Percentiles rank a stretch among this genome's conserved stretches.
Conservation (phyloP, 2,329 filamentous ascomycete genomes). For the Cadophora sp. region DNA sequence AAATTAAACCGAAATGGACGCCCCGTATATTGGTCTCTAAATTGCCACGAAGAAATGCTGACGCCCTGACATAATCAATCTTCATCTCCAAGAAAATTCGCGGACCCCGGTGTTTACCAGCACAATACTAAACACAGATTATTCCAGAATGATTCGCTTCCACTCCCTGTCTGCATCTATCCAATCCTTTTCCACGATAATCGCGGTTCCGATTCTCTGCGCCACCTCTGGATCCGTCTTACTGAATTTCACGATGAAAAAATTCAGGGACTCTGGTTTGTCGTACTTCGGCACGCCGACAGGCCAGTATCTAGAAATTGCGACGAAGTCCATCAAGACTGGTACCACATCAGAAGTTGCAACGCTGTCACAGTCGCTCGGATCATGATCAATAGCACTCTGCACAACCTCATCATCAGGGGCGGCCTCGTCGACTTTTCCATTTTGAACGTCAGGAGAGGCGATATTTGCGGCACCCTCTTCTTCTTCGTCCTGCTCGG, state of each 20-base stretch:
- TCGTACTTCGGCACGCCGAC: neutral
- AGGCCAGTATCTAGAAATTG: neutral
- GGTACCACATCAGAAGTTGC: neutral
- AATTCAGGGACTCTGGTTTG: constrained; percentile 7
- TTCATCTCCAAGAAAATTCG: neutral
- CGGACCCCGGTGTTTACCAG: neutral
- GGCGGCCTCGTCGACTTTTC: neutral
- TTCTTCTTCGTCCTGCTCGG: neutral
- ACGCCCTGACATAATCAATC: neutral
- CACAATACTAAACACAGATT: neutral
- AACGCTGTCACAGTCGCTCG: neutral
- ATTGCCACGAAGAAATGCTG: too few relatives aligned
- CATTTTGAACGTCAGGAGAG: neutral
- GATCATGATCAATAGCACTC: neutral
- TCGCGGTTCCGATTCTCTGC: neutral
- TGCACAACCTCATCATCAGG: neutral
- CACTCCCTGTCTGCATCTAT: constrained; percentile 12
- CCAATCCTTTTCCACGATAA: constrained; percentile 15
- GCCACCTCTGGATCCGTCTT: neutral
- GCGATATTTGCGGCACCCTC: too few relatives aligned
- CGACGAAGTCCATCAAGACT: constrained; percentile 5
- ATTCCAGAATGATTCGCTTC: constrained; percentile 14
- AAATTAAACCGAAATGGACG: too few relatives aligned
- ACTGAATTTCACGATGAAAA: neutral
- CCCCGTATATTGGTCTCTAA: too few relatives aligned